Evolutionary conservation across 805 yeast genomes (phyloP).

Genomic region (Suhomyces sp.): DNA sequence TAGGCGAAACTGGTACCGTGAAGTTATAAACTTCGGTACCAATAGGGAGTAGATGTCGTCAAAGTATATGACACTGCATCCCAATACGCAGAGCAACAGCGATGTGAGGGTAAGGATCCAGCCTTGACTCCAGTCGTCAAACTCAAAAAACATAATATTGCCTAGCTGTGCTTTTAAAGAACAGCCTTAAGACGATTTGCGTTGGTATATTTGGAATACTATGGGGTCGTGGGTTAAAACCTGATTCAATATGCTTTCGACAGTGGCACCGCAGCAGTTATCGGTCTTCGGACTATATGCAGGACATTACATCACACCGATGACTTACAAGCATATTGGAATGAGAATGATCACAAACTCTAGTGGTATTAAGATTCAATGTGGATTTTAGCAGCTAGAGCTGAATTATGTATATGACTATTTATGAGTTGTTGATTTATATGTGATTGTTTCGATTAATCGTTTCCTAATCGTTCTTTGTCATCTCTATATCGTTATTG

Average conservation of each 20-base stretch:
- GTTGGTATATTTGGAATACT: not conserved
- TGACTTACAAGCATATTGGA: too few species aligned
- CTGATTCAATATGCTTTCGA: not conserved
- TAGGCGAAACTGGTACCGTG: conserved; percentile 47
- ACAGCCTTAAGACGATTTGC: not conserved
- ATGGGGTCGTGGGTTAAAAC: too few species aligned
- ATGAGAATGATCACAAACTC: too few species aligned
- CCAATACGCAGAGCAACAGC: conserved; percentile 67
- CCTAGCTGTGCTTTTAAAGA: too few species aligned
- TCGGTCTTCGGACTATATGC: not conserved
- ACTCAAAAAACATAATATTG: conserved; percentile 5
- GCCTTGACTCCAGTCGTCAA: conserved; percentile 41
- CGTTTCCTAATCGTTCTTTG: conserved; percentile 12
- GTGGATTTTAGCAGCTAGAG: not conserved
- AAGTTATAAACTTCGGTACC: conserved; percentile 42
- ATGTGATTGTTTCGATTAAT: not conserved
- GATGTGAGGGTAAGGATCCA: conserved; percentile 67
- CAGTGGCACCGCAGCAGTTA: not conserved
- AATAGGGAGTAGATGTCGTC: conserved; percentile 51
- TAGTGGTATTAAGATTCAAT: too few species aligned
- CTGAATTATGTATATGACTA: not conserved
- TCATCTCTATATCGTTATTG: conserved; percentile 17
- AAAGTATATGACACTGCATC: conserved; percentile 61
- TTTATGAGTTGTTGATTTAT: too few species aligned
- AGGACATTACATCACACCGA: not conserved